Conservation (phyloP, 2,329 filamentous ascomycete species). For the Talaromyces rugulosus region DNA sequence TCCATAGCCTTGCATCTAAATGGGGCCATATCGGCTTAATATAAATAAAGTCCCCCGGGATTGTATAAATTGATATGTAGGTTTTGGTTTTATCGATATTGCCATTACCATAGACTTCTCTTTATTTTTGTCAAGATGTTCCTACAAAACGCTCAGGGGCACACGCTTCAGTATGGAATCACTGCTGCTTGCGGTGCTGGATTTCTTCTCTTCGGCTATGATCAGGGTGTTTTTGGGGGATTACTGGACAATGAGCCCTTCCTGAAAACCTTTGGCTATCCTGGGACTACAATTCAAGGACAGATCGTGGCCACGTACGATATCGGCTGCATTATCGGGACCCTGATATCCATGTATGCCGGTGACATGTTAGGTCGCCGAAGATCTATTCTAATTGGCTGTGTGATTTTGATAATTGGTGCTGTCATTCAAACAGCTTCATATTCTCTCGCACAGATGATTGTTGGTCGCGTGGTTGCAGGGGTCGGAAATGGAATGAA, state of each 20-base stretch:
- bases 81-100: no score
- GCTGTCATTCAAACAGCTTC: conserved; percentile 17
- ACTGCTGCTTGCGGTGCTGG: conserved; percentile 16
- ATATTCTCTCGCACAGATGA: conserved; percentile 10
- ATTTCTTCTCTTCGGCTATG: conserved; percentile 25
- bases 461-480: neutral
- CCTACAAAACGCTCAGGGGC: conserved; percentile 2
- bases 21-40: no score
- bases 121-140: neutral
- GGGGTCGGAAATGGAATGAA: neutral
- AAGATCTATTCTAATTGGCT: conserved; percentile 16
- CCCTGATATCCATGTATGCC: conserved; percentile 15
- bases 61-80: no score
- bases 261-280: conserved; percentile 17
- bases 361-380: conserved; percentile 17
- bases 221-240: conserved; percentile 24
- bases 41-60: no score
- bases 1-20: no score
- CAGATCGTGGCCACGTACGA: conserved; percentile 21
- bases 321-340: conserved; percentile 18
- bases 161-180: conserved; percentile 8
- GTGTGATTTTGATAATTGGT: conserved; percentile 16
- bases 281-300: conserved; percentile 17
- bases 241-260: conserved; percentile 17
- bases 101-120: no score